Base-by-base conservation (phyloP, 192 early-diverging fungal genomes). In the Oehlia diaphana region DNA sequence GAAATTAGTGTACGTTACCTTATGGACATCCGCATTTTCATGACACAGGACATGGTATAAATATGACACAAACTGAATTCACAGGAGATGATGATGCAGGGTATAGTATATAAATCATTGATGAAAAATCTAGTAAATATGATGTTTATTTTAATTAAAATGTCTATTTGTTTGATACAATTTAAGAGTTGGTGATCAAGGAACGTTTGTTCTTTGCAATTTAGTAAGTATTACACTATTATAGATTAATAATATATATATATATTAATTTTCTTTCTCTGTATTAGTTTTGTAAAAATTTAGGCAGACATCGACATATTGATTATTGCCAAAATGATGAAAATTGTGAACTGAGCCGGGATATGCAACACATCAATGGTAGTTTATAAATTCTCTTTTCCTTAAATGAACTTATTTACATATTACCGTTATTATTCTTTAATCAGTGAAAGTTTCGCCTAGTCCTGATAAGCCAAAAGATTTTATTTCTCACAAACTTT, bases 271-370 rank as follows among this genome's bases (percentile, higher is more conserved):
- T 16, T 9, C 14, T 44, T 39, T n/a, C 2, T n/a, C 33, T 19
- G 9, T 39, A n/a, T 39, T 33, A 74, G 77, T 9, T 26, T 23
- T 79, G 77, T 28, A 50, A 79, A 71, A 49, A 63, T 4, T 12
- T 44, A 37, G 80, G 53, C 12, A 39, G 73, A 9, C 80, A 81
- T 44, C 44, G 74, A 12, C 80, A 81, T 81, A 77, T 81, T 0
- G 80, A 81, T 68, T 81, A 78, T 58, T 81, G 80, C 31, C 19
- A 67, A 39, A 37, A 77, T 58, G 35, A 26, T n/a, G 33, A 21
- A 21, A 28, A 37, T 53, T 77, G 77, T 16, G 63, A 79, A 79
- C 21, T 35, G 44, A 39, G 62, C 13, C 19, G 21, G 19, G 33
- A 76, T 26, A 63, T 50, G 23, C 8, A 61, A 63, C 77, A 79